phyloP scores from a whole-genome alignment of 2,329 filamentous ascomycete genomes.

The Hypoxylon sp. region DNA sequence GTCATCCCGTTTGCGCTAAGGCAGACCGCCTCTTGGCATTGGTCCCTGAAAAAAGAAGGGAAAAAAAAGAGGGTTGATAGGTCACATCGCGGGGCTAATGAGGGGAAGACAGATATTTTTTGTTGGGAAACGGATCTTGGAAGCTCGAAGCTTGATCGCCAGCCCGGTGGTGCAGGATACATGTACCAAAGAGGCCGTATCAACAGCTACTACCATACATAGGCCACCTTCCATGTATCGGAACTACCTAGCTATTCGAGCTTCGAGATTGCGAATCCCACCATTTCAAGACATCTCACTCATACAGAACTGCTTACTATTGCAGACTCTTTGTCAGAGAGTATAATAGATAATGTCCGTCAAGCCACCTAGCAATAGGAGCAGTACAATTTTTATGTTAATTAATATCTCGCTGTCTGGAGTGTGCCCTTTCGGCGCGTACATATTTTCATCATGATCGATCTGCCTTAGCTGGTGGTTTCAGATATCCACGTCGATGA shows the following conservation, averaged over 20 bases:
- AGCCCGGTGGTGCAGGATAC: conserved; percentile 10
- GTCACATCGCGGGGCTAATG: conserved; percentile 35
- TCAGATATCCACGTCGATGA: conserved; percentile 9
- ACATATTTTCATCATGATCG: not conserved
- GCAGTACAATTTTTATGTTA: conserved; percentile 14
- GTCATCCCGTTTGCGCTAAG: conserved; percentile 16
- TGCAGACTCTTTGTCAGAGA: not conserved
- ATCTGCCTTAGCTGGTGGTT: conserved; percentile 10
- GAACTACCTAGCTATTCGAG: conserved; percentile 9
- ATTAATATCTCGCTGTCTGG: not conserved
- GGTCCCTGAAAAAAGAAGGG: conserved; percentile 21
- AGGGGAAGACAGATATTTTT: conserved; percentile 32
- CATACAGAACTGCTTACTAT: conserved; percentile 41
- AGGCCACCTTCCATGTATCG: conserved; percentile 21
- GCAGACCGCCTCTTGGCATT: conserved; percentile 12
- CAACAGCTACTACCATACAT: not conserved
- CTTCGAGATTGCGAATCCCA: conserved; percentile 24
- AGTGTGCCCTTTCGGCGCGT: not conserved
- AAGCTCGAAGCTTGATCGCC: conserved; percentile 25
- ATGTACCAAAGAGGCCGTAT: conserved; percentile 9
- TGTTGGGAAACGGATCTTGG: conserved; percentile 44
- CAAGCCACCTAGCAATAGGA: not conserved
- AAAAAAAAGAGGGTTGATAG: conserved; percentile 19
- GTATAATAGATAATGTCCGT: conserved; percentile 33
- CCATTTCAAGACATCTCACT: conserved; percentile 30